phyloP scores from a whole-genome alignment of 108 stramenopile genomes.

The Cyclotella cryptica region DNA sequence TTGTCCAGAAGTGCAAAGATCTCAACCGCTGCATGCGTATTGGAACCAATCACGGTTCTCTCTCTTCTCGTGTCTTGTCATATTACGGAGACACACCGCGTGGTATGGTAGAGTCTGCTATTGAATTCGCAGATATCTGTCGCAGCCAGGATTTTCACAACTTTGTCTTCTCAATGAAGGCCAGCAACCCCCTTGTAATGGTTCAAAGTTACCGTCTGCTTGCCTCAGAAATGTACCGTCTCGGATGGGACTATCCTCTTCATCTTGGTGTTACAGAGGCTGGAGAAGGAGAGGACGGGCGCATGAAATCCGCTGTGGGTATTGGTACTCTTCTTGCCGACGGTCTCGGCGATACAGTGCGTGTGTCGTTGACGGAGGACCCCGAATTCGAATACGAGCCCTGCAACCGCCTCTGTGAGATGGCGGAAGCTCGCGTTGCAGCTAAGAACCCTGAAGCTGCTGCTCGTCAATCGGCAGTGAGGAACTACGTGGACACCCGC shows the following conservation, averaged over 20 bases:
- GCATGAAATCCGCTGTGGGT: constrained; percentile 97
- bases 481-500: constrained; percentile 82
- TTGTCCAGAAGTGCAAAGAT: constrained; percentile 94
- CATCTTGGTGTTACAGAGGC: constrained; percentile 98
- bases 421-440: constrained; percentile 79
- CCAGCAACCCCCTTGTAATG: constrained; percentile 98
- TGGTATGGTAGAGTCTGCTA: constrained; percentile 97
- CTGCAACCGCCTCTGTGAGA: constrained; percentile 91
- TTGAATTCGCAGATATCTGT: constrained; percentile 98
- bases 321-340: constrained; percentile 96
- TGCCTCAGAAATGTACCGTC: constrained; percentile 91
- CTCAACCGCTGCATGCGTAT: constrained; percentile 95
- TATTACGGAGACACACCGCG: constrained; percentile 98
- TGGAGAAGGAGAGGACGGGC: constrained; percentile 98
- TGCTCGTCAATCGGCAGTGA: constrained; percentile 71
- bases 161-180: constrained; percentile 99
- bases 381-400: constrained; percentile 96
- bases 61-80: constrained; percentile 88
- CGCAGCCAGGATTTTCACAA: constrained; percentile 95
- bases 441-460: constrained; percentile 66
- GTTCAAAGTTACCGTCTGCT: constrained; percentile 95
- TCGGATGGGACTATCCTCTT: constrained; percentile 97
- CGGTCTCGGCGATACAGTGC: constrained; percentile 96
- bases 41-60: constrained; percentile 96
- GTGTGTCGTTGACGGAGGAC: constrained; percentile 96